Evolutionary conservation across 139 green algal species (phyloP).

Genomic region (Pleodorina starrii): DNA sequence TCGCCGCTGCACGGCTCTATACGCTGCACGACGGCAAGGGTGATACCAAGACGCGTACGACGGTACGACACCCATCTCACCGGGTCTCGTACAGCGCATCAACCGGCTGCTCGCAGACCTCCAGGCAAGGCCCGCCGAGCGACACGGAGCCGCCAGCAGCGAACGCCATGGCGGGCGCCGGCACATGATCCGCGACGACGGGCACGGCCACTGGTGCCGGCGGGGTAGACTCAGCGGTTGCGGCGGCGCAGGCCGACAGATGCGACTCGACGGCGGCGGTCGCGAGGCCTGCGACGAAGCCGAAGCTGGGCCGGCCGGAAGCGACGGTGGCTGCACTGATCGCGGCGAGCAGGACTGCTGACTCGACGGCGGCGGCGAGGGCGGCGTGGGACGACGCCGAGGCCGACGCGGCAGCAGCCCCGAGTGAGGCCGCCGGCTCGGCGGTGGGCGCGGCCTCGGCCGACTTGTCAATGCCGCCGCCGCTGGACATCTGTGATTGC

Average conservation of each 20-base stretch:
- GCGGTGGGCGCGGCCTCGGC: neutral
- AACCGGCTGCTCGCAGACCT: constrained; percentile 11
- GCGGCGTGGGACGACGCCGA: neutral
- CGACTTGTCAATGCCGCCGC: neutral
- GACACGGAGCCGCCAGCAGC: neutral
- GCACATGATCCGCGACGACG: neutral
- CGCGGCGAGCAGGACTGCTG: neutral
- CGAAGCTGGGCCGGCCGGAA: neutral
- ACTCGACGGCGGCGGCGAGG: neutral
- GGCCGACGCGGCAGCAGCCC: neutral
- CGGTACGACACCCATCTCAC: constrained; percentile 16
- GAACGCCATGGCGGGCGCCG: neutral
- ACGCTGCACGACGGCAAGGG: too few relatives aligned
- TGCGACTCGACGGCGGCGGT: neutral
- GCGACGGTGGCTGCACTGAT: neutral
- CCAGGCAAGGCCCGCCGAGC: constrained; percentile 2
- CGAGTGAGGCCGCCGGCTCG: neutral
- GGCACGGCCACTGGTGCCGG: neutral
- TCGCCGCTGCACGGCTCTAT: too few relatives aligned
- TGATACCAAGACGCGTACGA: too few relatives aligned
- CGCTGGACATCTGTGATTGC: constrained; percentile 11
- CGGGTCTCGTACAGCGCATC: constrained; percentile 13
- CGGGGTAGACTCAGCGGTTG: too few relatives aligned
- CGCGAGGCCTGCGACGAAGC: neutral
- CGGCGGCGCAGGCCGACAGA: neutral